Evolutionary conservation across 495 filamentous ascomycete species (phyloP), one percentile per base, ranked within the genome.

Genomic region (Bacidia rubella): DNA sequence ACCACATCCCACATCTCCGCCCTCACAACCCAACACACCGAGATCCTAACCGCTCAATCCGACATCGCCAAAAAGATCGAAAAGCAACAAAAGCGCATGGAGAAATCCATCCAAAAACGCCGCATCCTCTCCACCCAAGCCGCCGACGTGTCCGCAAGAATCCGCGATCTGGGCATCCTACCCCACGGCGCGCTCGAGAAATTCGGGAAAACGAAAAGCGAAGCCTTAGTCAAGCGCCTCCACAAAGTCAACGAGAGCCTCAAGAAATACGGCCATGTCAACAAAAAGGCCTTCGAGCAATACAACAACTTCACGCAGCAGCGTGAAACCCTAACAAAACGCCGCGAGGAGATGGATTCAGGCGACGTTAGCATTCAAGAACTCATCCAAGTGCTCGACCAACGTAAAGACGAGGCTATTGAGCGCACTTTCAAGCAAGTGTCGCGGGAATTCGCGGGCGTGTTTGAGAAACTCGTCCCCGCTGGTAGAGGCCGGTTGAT

Each of bases 211-310:
- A 78, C 82, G 43, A 80, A 86, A 55, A 79, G 82, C 22, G 88
- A 94, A 56, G 74, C 74, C 29, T 83, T 95, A 22, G 80, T 87
- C n/a, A 81, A 83, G 59, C 82, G 83, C 21, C 79, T 98, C 7
- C 84, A 92, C 66, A 95, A 92, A 64, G 86, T 90, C 65, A 95
- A 95, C 60, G 87, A 95, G 54, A 78, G 82, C 0, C 74, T 99
- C 41, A 97, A 97, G 69, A 95, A 96, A 63, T 97, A 90, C 71
- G 85, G 84, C 29, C 86, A 95, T 60, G 87, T 99, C 63, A 99
- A 99, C 76, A 99, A 97, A 70, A 99, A 99, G 66, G 92, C 92
- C 0, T 94, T 96, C 57, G 93, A 99, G 66, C 92, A 99, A 66
- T 97, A 96, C 74, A 90, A 88, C 68, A 93, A 80, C 67, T 97